Evolutionary conservation across 306 rosid genomes (phyloP).

Genomic region (Cucumis cinereus): DNA sequence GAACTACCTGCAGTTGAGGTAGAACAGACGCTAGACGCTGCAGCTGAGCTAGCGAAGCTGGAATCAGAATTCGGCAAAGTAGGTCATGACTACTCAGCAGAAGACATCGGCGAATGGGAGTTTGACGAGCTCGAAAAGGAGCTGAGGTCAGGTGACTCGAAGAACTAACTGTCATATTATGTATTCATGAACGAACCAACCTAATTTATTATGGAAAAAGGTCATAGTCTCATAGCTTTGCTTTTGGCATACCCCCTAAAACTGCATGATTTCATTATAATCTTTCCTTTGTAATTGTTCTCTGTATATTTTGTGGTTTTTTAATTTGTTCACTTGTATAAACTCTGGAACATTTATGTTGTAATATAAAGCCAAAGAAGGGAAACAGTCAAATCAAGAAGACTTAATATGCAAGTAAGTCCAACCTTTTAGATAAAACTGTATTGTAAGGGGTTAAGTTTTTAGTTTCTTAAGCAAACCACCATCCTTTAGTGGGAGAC

Average conservation of each 20-base stretch:
- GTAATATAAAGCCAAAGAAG: slow-evolving; percentile 8
- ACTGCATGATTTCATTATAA: slow-evolving; percentile 8
- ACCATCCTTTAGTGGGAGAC: background rate
- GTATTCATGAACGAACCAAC: background rate
- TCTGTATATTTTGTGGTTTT: slow-evolving; percentile 28
- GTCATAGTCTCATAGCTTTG: slow-evolving; percentile 20
- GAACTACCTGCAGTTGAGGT: slow-evolving; percentile 27
- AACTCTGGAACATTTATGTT: slow-evolving; percentile 28
- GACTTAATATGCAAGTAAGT: background rate
- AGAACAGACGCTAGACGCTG: slow-evolving; percentile 44
- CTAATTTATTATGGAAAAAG: background rate
- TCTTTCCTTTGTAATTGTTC: slow-evolving; percentile 15
- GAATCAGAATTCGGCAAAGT: slow-evolving; percentile 87
- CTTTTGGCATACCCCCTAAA: slow-evolving; percentile 15
- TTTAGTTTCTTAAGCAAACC: background rate
- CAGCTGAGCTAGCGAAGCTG: slow-evolving; percentile 75
- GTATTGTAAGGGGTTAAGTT: background rate
- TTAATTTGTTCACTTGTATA: slow-evolving; percentile 49
- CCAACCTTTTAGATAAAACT: background rate
- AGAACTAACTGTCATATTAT: slow-evolving; percentile 6
- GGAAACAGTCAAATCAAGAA: background rate
- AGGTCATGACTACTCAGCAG: slow-evolving; percentile 55
- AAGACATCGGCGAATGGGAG: slow-evolving; percentile 91
- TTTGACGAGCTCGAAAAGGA: slow-evolving; percentile 96
- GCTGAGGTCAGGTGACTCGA: slow-evolving; percentile 41